Conservation (phyloP, 2,329 filamentous ascomycete species). For the Penicillium sp. region DNA sequence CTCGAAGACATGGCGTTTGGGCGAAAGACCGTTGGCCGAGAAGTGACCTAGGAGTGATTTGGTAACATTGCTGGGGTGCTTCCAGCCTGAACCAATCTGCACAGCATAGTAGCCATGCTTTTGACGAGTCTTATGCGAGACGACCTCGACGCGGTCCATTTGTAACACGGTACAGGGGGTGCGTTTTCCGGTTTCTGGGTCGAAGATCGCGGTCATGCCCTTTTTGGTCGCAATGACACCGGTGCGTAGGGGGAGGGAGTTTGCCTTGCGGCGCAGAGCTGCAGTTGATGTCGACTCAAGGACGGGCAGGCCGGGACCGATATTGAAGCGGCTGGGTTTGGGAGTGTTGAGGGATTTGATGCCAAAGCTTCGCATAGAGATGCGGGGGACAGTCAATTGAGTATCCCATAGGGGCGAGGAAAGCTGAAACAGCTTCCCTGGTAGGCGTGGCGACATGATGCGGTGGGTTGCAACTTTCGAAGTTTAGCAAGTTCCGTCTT, state of each 20-base stretch:
- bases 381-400: conserved; percentile 23
- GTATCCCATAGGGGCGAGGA: conserved; percentile 25
- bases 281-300: conserved; percentile 58
- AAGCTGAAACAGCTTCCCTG: conserved; percentile 34
- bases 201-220: conserved; percentile 92
- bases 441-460: conserved; percentile 39
- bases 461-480: conserved; percentile 2
- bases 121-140: conserved; percentile 78
- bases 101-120: conserved; percentile 92
- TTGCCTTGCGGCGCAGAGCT: conserved; percentile 60
- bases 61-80: conserved; percentile 73
- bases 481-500: not conserved
- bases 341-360: conserved; percentile 62
- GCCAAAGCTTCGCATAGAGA: conserved; percentile 44
- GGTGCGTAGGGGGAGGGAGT: conserved; percentile 66
- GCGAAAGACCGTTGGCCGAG: conserved; percentile 75
- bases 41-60: conserved; percentile 85
- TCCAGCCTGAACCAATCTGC: conserved; percentile 78
- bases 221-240: conserved; percentile 87
- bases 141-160: conserved; percentile 86
- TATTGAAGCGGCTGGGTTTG: conserved; percentile 55
- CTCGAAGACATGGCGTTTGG: conserved; percentile 81
- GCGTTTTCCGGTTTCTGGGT: conserved; percentile 70
- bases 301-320: conserved; percentile 51
- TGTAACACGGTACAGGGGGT: conserved; percentile 90